Evolutionary conservation across 768 basidiomycete species (phyloP).

Genomic region (Auricularia heimuer): DNA sequence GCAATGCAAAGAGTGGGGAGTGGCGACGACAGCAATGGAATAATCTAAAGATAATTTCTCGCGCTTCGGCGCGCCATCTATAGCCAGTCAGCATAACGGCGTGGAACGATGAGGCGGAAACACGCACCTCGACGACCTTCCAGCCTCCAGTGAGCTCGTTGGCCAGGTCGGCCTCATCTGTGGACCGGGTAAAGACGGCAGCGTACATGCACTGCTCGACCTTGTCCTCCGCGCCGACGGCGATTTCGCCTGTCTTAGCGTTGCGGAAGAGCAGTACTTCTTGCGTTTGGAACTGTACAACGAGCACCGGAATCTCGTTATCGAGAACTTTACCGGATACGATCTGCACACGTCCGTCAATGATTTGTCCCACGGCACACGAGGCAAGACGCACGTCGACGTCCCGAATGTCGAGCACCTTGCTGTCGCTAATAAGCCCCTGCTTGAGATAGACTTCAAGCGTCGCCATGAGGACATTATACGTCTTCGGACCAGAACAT

Average conservation of each 20-base stretch:
- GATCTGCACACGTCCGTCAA: constrained; percentile 36
- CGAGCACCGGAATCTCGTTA: constrained; percentile 73
- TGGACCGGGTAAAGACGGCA: constrained; percentile 79
- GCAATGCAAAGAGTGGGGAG: not conserved
- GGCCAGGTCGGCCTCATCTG: constrained; percentile 59
- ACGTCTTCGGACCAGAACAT: constrained; percentile 47
- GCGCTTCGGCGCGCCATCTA: constrained; percentile 11
- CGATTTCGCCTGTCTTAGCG: constrained; percentile 76
- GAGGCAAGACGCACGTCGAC: constrained; percentile 64
- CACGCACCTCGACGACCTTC: constrained; percentile 89
- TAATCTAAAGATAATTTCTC: constrained; percentile 8
- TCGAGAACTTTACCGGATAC: constrained; percentile 84
- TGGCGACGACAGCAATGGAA: not conserved
- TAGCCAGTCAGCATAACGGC: not conserved
- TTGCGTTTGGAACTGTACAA: constrained; percentile 87
- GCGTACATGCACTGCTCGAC: constrained; percentile 93
- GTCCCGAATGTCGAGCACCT: constrained; percentile 92
- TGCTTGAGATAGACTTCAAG: constrained; percentile 90
- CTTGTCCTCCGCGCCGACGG: constrained; percentile 77
- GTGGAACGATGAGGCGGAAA: not conserved
- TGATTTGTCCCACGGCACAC: not conserved
- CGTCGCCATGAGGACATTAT: constrained; percentile 96
- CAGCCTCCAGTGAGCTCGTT: constrained; percentile 95
- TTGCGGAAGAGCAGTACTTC: constrained; percentile 89
- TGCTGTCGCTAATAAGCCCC: constrained; percentile 85